These are phyloP conservation scores for Knufia petricola DNA, from an alignment of 2,329 filamentous ascomycete genomes.

Conservation along the genomic window DNA sequence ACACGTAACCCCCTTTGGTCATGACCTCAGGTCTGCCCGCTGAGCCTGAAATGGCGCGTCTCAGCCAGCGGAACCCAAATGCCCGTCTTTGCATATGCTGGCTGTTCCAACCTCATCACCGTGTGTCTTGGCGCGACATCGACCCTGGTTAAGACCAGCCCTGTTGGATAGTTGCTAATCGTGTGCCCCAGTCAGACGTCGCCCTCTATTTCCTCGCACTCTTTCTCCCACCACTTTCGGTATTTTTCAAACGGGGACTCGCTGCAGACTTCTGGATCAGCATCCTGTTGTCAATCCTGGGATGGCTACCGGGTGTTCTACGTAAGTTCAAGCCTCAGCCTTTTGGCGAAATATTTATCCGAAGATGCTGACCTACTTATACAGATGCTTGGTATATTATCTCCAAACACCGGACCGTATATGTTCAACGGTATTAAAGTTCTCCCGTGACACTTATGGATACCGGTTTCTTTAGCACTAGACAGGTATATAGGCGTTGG, in stretches of 20 bases:
- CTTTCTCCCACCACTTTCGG: slow-evolving; percentile 78
- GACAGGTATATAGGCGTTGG: neutral
- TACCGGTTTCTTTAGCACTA: neutral
- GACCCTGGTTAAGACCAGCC: no score
- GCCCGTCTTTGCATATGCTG: no score
- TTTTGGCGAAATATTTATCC: neutral
- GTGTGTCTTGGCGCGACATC: no score
- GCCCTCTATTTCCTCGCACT: slow-evolving; percentile 58
- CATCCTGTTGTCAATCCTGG: slow-evolving; percentile 72
- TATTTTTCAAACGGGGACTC: slow-evolving; percentile 89
- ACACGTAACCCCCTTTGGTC: no score
- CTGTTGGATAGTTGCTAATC: no score
- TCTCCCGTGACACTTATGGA: neutral
- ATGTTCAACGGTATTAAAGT: neutral
- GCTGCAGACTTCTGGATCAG: slow-evolving; percentile 82
- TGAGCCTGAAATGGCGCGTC: no score
- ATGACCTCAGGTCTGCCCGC: no score
- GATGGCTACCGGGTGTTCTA: slow-evolving; percentile 72
- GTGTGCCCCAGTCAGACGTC: slow-evolving; percentile 12
- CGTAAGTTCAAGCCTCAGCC: slow-evolving; percentile 46
- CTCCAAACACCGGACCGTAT: slow-evolving; percentile 1
- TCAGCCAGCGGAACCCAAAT: no score
- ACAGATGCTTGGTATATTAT: slow-evolving; percentile 10
- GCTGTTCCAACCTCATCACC: no score
- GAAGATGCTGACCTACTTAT: neutral